Conservation (phyloP, 1,284 basidiomycete species). For the Volvariella volvacea region DNA sequence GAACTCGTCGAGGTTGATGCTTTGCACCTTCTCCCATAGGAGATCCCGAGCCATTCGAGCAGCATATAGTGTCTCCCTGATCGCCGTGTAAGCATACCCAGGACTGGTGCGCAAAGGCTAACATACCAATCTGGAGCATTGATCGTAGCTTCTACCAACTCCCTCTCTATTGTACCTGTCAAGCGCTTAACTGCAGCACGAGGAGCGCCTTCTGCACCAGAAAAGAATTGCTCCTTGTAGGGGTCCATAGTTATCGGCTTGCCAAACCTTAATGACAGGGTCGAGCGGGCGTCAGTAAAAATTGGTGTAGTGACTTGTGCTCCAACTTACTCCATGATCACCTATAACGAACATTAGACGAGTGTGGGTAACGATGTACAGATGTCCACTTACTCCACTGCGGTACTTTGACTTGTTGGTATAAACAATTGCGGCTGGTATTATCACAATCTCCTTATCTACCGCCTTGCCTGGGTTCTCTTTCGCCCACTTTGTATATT, state of each 20-base stretch:
- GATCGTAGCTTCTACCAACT: constrained; percentile 73
- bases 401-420: constrained; percentile 94
- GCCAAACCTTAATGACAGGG: constrained; percentile 66
- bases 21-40: constrained; percentile 75
- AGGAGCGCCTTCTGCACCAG: constrained; percentile 56
- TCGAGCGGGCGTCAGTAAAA: constrained; percentile 4
- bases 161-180: constrained; percentile 67
- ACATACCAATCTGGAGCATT: constrained; percentile 91
- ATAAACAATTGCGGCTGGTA: constrained; percentile 89
- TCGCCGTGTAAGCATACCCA: constrained; percentile 9
- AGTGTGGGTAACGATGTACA: background rate
- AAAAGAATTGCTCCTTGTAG: constrained; percentile 77
- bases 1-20: constrained; percentile 74
- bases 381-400: constrained; percentile 50
- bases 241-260: constrained; percentile 70
- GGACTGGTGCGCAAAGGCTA: constrained; percentile 8
- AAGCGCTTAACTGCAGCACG: constrained; percentile 84
- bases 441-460: constrained; percentile 43
- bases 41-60: constrained; percentile 88
- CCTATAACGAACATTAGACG: constrained; percentile 30
- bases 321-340: constrained; percentile 58
- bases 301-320: constrained; percentile 4
- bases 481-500: constrained; percentile 78
- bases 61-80: constrained; percentile 79
- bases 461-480: constrained; percentile 40